phyloP scores from a whole-genome alignment of 1,139 yeast species.

The Lizanozyma gosingica region DNA sequence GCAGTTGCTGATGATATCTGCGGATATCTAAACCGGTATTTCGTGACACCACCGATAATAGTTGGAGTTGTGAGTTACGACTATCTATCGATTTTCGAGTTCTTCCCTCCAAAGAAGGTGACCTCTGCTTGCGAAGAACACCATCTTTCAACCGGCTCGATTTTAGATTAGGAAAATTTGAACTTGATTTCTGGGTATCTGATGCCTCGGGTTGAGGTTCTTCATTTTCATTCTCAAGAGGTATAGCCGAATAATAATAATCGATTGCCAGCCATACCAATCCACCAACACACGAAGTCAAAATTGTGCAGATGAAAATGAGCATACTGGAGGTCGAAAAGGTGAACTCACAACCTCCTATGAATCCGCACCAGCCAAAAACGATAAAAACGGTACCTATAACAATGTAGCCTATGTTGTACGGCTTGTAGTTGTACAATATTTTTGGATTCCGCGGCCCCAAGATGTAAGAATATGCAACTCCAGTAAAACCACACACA shows the following conservation, averaged over 20 bases:
- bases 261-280: conserved; percentile 32
- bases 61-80: conserved; percentile 1
- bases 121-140: background rate
- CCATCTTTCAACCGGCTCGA: too few species aligned
- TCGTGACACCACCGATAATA: background rate
- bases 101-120: background rate
- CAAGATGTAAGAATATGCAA: conserved; percentile 50
- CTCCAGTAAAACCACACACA: conserved; percentile 50
- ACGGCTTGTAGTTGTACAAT: conserved; percentile 21
- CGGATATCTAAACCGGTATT: background rate
- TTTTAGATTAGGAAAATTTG: too few species aligned
- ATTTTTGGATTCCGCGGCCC: conserved; percentile 43
- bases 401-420: conserved; percentile 35
- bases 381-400: conserved; percentile 41
- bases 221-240: conserved; percentile 17
- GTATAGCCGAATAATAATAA: conserved; percentile 30
- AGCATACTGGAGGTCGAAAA: conserved; percentile 26
- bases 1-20: background rate
- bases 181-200: too few species aligned
- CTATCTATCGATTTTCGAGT: background rate
- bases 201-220: conserved; percentile 1
- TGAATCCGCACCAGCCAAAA: conserved; percentile 39
- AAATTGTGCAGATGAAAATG: conserved; percentile 26
- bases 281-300: conserved; percentile 29
- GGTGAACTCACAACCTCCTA: conserved; percentile 34